Evolutionary conservation across 2,329 filamentous ascomycete genomes (phyloP), one percentile per base, ranked within the genome.

Genomic region (Penicillium rolfsii): DNA sequence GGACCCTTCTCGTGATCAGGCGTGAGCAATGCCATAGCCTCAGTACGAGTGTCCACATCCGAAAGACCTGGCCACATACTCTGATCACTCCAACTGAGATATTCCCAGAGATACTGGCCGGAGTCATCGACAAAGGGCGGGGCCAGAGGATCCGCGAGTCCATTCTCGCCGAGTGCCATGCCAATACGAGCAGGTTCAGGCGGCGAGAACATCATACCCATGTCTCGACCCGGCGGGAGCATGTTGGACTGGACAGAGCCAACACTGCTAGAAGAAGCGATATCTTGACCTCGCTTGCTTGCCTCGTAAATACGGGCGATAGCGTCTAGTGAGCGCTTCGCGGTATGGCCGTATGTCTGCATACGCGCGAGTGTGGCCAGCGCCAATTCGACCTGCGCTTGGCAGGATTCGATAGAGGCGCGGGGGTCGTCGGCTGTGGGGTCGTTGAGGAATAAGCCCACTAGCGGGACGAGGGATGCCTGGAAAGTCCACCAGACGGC

Each of bases 401-500:
- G 81, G 22, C 74, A 76, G 4, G 72, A 69, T 48, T 74, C 70
- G 36, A 86, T 81, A 1, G 82, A 82, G 66, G 87, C 84, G 54
- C 87, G 83, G 1, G 76, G 81, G 71, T 91, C 88, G 81, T 86
- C 89, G 1, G 66, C 66, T 0, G 74, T 76, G 26, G 65, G 67
- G 58, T 77, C 75, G 19, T 74, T 73, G 38, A 77, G 71, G 73
- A 92, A 91, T 12, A 93, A 81, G 24, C 86, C 89, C 11, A 94
- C 84, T 1, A 94, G 83, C 0, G 90, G 90, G 8, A 93, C 87
- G 87, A 93, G 91, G 64, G 86, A 87, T 0, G 90, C 89, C 74
- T 93, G 90, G 77, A 91, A 93, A 61, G 91, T 84, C 76, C 92
- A 89, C 89, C 90, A 93, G 2, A 91, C 89, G 0, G 88, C 90